Evolutionary conservation across 164 flowering plant genomes (phyloP).

Genomic region (Euptelea pleiosperma): DNA sequence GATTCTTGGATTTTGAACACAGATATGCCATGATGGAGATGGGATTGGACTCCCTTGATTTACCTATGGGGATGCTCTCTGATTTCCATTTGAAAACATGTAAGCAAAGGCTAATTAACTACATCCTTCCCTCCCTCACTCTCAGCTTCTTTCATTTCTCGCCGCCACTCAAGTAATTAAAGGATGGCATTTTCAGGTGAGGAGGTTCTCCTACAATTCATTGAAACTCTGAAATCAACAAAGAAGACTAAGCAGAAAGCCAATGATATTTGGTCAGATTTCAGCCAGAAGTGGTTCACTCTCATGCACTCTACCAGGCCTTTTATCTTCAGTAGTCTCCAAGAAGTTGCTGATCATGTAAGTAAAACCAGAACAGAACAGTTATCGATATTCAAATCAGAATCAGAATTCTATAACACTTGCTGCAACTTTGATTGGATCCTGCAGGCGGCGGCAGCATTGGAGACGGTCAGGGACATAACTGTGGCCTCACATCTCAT

Average conservation of each 20-base stretch:
- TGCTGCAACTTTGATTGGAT: too few species aligned
- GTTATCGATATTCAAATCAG: too few species aligned
- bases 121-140: background rate
- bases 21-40: slow-evolving; percentile 86
- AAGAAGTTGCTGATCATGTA: slow-evolving; percentile 77
- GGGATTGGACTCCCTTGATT: slow-evolving; percentile 64
- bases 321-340: slow-evolving; percentile 44
- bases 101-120: slow-evolving; percentile 17
- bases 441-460: slow-evolving; percentile 54
- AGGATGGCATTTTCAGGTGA: slow-evolving; percentile 47
- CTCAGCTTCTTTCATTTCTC: background rate
- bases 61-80: slow-evolving; percentile 72
- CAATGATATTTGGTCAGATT: slow-evolving; percentile 60
- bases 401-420: too few species aligned
- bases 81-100: slow-evolving; percentile 60
- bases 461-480: slow-evolving; percentile 62
- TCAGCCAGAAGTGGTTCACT: slow-evolving; percentile 72
- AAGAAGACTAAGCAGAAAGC: slow-evolving; percentile 38
- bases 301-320: slow-evolving; percentile 70
- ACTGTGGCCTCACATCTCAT: slow-evolving; percentile 55
- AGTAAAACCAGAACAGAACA: slow-evolving; percentile 16
- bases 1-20: background rate
- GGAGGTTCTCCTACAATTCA: slow-evolving; percentile 41
- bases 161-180: too few species aligned
- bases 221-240: slow-evolving; percentile 37